Base-by-base conservation (phyloP, 164 flowering plant species). In the Stephania cephalantha region DNA sequence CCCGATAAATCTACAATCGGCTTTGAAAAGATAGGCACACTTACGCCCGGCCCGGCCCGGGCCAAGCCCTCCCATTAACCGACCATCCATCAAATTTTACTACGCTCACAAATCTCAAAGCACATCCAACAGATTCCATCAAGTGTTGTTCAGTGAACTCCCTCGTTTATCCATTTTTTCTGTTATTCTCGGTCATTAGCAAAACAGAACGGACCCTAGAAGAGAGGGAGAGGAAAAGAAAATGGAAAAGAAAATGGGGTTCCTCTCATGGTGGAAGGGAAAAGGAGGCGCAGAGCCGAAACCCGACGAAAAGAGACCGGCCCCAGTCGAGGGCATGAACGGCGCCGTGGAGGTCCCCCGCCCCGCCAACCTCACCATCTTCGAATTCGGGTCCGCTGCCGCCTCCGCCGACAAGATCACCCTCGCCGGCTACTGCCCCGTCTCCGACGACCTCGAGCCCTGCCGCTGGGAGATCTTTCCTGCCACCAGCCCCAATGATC, bases 371-470 rank as follows among this genome's bases (percentile, higher is more conserved):
- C 83, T 87, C 4, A 87, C 95, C 13, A 93, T 93, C 8, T 95
- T 95, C 82, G 99, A 93, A 78, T 95, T 93, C 81, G 98, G 98
- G 44, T 90, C 98, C 12, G 89, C 86, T 0, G 85, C 87, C 3
- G 85, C 86, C 3, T 83, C 98, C 7, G 48, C 86, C 18, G 98
- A 91, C 68, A 92, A 89, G 86, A 90, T 93, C 18, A 95, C 98
- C 0, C 83, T 95, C 42, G 91, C 98, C 73, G 97, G 99, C 1
- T 91, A 84, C 81, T 95, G 99, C 85, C 90, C 99, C 4, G 99
- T 95, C 31, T 93, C 98, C 76, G 98, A 95, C 73, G 98, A 93
- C 3, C 90, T 95, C 71, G 96, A 95, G 84, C 99, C 99, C 10
- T 95, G 99, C 83, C 91, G 92, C 17, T 95, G 99, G 99, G 90